Evolutionary conservation across 805 yeast species (phyloP), one percentile per base, ranked within the genome.

Genomic region (Metschnikowia corniflorae): DNA sequence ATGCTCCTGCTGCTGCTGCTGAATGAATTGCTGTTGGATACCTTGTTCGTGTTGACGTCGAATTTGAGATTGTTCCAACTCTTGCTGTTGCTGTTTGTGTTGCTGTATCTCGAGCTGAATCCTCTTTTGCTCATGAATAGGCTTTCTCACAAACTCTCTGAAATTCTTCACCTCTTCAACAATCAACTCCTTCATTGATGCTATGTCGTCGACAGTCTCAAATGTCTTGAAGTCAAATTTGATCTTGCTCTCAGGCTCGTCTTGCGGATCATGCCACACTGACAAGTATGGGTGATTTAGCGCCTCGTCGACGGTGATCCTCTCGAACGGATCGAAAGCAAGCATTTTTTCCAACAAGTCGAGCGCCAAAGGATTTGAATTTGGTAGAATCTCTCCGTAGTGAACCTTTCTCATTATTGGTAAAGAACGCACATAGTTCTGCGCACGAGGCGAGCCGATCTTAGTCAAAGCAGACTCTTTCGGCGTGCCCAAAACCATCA

Each of bases 401-500:
- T 87, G 86, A 0, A 86, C 77, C 48, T 77, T 82, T 41, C 86
- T 81, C 82, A 82, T 85, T 50, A 65, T 80, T 6, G 96, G 96
- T 44, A 93, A 66, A 26, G 88, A 79, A 49, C 91, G 77, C 35
- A 93, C 94, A 59, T 91, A 93, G 44, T 86, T 84, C 58, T 88
- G 95, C 4, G 97, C 97, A 50, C 96, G 75, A 40, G 80, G 75
- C 2, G 95, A 85, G 18, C 95, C 95, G 19, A 68, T 68, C 46
- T 65, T 66, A 2, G 68, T 60, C 43, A 68, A 55, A 3, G 71
- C 68, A 13, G 63, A 42, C 44, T 68, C 73, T 35, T 81, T 77
- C 9, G 97, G 97, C 2, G 97, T 86, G n/a, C 98, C 98, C 43
- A 93, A 69, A 18, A 86, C 80, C 54, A 82, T 77, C 38, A 93